Percentiles rank a stretch among this genome's conserved stretches.
Conservation (phyloP, 768 basidiomycete genomes). For the Leccinellum luteum region DNA sequence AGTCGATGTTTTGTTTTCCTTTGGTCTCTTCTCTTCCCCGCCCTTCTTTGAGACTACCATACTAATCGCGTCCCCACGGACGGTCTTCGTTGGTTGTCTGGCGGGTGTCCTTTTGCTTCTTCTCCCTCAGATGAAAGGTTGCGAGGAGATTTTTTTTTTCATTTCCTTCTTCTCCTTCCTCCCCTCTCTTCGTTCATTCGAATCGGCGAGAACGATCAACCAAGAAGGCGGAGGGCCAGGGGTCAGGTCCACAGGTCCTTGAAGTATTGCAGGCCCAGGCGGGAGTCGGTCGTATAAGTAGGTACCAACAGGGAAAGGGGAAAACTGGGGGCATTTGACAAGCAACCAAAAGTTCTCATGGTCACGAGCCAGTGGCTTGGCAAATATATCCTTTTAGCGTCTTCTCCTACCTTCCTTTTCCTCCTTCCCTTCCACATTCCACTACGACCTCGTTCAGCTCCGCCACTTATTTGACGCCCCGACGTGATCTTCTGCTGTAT, state of each 20-base stretch:
- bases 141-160: background rate
- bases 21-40: background rate
- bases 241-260: no score
- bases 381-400: background rate
- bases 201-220: background rate
- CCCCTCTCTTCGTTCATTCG: background rate
- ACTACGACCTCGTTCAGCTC: background rate
- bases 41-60: background rate
- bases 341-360: background rate
- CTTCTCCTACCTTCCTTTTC: background rate
- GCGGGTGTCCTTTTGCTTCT: background rate
- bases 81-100: background rate
- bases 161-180: background rate
- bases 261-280: background rate
- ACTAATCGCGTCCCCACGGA: background rate
- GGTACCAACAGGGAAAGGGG: no score
- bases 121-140: background rate
- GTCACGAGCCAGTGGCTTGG: background rate
- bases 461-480: background rate
- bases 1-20: background rate
- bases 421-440: no score
- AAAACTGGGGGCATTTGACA: no score
- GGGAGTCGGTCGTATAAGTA: background rate
- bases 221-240: no score
- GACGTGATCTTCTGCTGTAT: background rate